phyloP scores from a whole-genome alignment of 345 rosid genomes.

The Brassica incana region DNA sequence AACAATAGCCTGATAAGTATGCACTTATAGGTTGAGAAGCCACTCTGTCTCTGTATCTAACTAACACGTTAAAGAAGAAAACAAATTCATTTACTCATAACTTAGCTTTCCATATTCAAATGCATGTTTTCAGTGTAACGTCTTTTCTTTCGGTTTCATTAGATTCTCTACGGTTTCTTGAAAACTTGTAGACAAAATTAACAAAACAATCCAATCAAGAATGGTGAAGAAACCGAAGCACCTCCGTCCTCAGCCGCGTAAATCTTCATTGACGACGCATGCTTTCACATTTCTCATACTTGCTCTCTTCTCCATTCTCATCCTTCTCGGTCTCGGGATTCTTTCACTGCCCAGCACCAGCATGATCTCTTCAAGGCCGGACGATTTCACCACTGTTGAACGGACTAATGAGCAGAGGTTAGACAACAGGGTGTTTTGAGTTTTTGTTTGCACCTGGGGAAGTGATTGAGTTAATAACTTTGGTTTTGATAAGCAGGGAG shows the following conservation, averaged over 20 bases:
- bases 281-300: conserved; percentile 51
- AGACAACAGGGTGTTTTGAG: neutral
- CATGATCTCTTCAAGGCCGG: conserved; percentile 44
- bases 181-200: neutral
- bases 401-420: conserved; percentile 44
- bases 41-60: conserved; percentile 17
- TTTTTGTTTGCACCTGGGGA: neutral
- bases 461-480: conserved; percentile 2
- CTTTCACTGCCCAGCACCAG: conserved; percentile 57
- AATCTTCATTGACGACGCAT: conserved; percentile 46
- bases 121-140: conserved; percentile 24
- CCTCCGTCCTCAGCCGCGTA: conserved; percentile 54
- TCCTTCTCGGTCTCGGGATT: conserved; percentile 68
- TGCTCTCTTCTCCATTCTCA: conserved; percentile 53
- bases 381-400: conserved; percentile 63
- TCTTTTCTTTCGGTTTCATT: neutral
- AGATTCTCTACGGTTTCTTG: conserved; percentile 7
- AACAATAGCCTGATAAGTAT: neutral
- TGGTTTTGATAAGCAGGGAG: neutral
- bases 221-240: conserved; percentile 61
- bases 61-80: neutral
- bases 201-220: neutral
- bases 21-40: conserved; percentile 9
- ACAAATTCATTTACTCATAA: neutral
- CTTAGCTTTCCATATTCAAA: neutral